These are phyloP conservation scores for Colletotrichum tropicicola DNA, from an alignment of 2,329 filamentous ascomycete species.

Conservation along the genomic window DNA sequence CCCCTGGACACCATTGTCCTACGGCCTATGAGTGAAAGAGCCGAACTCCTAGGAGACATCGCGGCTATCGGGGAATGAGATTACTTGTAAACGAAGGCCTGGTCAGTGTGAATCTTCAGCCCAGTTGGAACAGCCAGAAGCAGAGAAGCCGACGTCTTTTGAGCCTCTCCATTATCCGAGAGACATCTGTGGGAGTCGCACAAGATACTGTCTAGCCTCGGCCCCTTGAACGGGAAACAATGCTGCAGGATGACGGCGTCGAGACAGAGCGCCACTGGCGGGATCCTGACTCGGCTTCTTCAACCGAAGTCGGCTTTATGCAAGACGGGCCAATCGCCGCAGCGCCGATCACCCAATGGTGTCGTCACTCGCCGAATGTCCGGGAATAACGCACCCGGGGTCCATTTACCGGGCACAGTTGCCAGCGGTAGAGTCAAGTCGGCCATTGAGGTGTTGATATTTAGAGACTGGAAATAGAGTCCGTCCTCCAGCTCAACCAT, in stretches of 20 bases:
- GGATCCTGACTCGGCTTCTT: constrained; percentile 15
- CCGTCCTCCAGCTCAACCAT: not conserved
- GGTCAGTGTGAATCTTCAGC: no score
- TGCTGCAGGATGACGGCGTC: not conserved
- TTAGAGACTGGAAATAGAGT: no score
- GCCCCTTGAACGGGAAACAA: not conserved
- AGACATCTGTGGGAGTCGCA: not conserved
- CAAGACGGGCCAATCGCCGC: no score
- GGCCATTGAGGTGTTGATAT: no score
- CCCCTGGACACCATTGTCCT: not conserved
- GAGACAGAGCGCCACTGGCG: no score
- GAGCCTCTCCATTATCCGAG: not conserved
- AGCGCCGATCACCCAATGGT: not conserved
- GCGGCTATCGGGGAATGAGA: no score
- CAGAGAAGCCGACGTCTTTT: not conserved
- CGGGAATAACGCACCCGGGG: not conserved
- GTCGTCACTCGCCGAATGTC: constrained; percentile 2
- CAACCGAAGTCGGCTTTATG: constrained; percentile 19
- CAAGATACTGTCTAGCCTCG: not conserved
- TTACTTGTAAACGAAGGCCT: not conserved
- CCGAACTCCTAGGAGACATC: not conserved
- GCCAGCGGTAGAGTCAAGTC: no score
- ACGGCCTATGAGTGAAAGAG: not conserved
- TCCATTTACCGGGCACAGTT: not conserved
- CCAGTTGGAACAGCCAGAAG: not conserved